A percentile compares a stretch with the other conserved stretches of the same genome.
These are phyloP conservation scores for Ophiocordyceps sinensis DNA, from an alignment of 2,329 filamentous ascomycete genomes.

Conservation along the genomic window DNA sequence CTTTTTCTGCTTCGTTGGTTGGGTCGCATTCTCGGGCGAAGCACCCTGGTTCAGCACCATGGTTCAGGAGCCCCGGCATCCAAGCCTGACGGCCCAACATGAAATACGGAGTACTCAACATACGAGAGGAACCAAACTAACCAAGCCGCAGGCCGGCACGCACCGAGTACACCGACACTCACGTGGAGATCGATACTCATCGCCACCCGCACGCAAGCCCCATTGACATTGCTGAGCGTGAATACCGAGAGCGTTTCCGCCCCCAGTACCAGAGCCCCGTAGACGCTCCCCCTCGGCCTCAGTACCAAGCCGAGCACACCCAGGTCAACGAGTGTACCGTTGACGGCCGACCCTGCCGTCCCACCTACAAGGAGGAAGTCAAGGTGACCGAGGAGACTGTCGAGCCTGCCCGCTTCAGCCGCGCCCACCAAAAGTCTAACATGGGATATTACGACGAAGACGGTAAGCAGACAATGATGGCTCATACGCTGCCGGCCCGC, in stretches of 20 bases:
- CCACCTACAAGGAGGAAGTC: constrained; percentile 39
- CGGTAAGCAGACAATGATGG: constrained; percentile 26
- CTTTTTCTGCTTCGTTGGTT: constrained; percentile 1
- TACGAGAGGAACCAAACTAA: constrained; percentile 10
- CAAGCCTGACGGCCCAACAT: constrained; percentile 1
- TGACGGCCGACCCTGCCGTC: constrained; percentile 20
- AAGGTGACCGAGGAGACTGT: constrained; percentile 53
- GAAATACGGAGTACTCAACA: too few relatives aligned
- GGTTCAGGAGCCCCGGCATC: constrained; percentile 6
- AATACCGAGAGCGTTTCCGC: constrained; percentile 49
- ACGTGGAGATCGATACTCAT: constrained; percentile 48
- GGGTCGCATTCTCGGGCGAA: constrained; percentile 1
- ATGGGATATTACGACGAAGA: constrained; percentile 55
- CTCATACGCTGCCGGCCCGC: not conserved
- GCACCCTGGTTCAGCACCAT: constrained; percentile 9
- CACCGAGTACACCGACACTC: constrained; percentile 43
- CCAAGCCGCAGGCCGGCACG: constrained; percentile 17
- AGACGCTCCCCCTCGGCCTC: constrained; percentile 17
- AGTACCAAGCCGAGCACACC: constrained; percentile 15
- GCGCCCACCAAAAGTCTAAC: constrained; percentile 32
- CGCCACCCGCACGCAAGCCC: constrained; percentile 32
- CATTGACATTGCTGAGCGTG: constrained; percentile 51
- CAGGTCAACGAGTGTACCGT: constrained; percentile 22
- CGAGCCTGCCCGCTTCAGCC: constrained; percentile 32
- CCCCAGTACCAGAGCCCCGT: constrained; percentile 27